Conservation (phyloP, 148 eudicot genomes). For the Heliamphora exappendiculata region DNA sequence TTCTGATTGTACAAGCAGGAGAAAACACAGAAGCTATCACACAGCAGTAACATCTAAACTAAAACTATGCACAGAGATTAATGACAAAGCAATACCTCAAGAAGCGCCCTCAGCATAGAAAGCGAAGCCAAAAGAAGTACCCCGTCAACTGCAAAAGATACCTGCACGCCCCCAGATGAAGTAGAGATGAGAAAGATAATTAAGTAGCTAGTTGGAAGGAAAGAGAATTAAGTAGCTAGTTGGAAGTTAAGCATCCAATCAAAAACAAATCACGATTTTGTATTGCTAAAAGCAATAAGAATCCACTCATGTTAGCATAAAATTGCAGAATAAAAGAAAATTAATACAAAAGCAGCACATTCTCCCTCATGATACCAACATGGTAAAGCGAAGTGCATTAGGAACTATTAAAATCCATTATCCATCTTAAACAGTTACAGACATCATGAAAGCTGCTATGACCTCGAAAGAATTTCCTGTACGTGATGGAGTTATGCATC, state of each 20-base stretch:
- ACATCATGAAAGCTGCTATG: not conserved
- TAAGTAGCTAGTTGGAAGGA: not conserved
- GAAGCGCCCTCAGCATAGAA: slow-evolving; percentile 23
- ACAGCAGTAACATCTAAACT: not conserved
- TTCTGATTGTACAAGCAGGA: not conserved
- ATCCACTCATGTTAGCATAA: not conserved
- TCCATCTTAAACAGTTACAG: not conserved
- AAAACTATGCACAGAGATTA: not conserved
- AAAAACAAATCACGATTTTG: not conserved
- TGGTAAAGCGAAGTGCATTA: not conserved
- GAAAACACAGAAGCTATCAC: not conserved
- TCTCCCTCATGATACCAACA: not conserved
- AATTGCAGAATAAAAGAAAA: not conserved
- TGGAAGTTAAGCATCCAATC: not conserved
- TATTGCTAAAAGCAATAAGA: not conserved
- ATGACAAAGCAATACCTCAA: slow-evolving; percentile 18
- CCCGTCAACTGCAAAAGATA: slow-evolving; percentile 22
- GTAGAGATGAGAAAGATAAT: not conserved
- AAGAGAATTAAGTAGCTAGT: not conserved
- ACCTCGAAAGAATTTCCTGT: not conserved
- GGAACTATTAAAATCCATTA: not conserved
- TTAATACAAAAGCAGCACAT: not conserved
- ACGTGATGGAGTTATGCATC: not conserved
- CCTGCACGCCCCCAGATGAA: slow-evolving; percentile 9
- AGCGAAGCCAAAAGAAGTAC: slow-evolving; percentile 22